Conservation (phyloP, 1,284 basidiomycete genomes). For the Austroboletus novae-zelandiae region DNA sequence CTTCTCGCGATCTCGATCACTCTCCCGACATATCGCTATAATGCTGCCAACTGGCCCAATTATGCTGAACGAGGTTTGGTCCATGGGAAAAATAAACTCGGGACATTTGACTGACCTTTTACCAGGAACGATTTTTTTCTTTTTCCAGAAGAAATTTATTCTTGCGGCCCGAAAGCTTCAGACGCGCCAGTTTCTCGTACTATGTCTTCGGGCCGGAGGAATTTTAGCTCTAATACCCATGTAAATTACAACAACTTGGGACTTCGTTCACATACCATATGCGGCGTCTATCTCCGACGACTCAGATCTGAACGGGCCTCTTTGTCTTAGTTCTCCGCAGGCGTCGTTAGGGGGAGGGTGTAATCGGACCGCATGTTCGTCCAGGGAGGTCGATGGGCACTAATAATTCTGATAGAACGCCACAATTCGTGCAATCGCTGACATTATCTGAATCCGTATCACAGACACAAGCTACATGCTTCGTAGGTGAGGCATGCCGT, state of each 20-base stretch:
- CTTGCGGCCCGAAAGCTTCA: too few species aligned
- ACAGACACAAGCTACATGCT: conserved; percentile 59
- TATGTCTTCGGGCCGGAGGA: conserved; percentile 5
- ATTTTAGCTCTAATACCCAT: conserved; percentile 38
- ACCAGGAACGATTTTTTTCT: too few species aligned
- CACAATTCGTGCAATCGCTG: conserved; percentile 53
- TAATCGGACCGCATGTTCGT: conserved; percentile 46
- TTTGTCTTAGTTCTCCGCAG: conserved; percentile 50
- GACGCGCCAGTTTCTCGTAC: too few species aligned
- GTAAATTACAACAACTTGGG: background rate
- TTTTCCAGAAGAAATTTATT: too few species aligned
- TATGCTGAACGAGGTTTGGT: too few species aligned
- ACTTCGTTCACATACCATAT: conserved; percentile 51
- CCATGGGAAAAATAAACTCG: too few species aligned
- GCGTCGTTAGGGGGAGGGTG: conserved; percentile 36
- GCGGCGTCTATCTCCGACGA: conserved; percentile 61
- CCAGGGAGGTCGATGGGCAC: conserved; percentile 56
- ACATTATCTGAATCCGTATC: conserved; percentile 62
- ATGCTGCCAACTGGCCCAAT: too few species aligned
- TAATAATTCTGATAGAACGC: conserved; percentile 53
- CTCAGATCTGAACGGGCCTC: conserved; percentile 54
- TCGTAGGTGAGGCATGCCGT: conserved; percentile 5
- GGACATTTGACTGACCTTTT: too few species aligned
- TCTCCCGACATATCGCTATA: conserved; percentile 1
- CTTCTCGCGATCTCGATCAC: background rate